A percentile compares a stretch with the other conserved stretches of the same genome.
Conservation (phyloP, 352 stramenopile genomes). For the Globisporangium nagaii region DNA sequence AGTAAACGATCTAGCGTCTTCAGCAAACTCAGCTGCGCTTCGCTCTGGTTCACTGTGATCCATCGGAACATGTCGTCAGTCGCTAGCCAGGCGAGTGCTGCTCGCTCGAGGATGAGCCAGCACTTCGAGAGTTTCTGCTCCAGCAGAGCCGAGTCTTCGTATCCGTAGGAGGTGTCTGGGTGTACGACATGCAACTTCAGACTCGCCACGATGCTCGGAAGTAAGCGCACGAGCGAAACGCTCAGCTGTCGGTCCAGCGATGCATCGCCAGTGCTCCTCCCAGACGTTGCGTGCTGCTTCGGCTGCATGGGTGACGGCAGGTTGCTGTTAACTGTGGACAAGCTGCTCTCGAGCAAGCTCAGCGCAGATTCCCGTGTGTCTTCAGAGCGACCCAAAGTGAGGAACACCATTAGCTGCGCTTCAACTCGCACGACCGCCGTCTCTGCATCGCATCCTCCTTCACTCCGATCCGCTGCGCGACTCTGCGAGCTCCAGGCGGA, state of each 20-base stretch:
- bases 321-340: constrained; percentile 13
- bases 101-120: constrained; percentile 33
- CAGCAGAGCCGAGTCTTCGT: background rate
- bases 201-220: constrained; percentile 21
- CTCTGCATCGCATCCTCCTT: constrained; percentile 15
- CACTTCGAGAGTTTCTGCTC: constrained; percentile 4
- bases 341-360: constrained; percentile 17
- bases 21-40: constrained; percentile 30
- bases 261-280: background rate
- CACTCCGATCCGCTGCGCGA: no score
- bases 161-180: background rate
- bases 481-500: background rate
- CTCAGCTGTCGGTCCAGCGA: constrained; percentile 51
- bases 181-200: background rate
- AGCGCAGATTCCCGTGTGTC: background rate
- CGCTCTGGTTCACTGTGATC: constrained; percentile 44
- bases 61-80: constrained; percentile 68
- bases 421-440: constrained; percentile 17
- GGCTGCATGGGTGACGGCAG: constrained; percentile 13
- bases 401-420: constrained; percentile 21
- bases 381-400: background rate
- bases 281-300: background rate
- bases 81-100: constrained; percentile 40
- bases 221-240: constrained; percentile 33
- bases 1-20: constrained; percentile 24